Conservation (phyloP, 441 rosid species). For the Biscutella laevigata region DNA sequence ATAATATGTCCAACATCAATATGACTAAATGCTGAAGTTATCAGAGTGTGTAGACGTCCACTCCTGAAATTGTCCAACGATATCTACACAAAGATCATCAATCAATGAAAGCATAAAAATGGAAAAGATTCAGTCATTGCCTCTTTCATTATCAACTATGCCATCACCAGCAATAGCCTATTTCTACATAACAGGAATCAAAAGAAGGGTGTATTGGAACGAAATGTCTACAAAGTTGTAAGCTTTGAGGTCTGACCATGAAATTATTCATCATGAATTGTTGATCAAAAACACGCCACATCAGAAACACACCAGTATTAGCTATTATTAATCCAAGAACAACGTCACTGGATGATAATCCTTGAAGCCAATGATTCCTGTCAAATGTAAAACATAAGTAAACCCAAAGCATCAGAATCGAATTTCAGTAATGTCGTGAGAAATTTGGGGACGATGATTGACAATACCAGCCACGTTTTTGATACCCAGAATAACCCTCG, state of each 20-base stretch:
- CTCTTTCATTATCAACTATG: not conserved
- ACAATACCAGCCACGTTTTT: constrained; percentile 39
- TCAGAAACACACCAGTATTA: constrained; percentile 56
- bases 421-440: not conserved
- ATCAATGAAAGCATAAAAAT: constrained; percentile 1
- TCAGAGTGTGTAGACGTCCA: constrained; percentile 60
- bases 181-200: too few relatives aligned
- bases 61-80: constrained; percentile 63
- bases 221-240: not conserved
- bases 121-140: too few relatives aligned
- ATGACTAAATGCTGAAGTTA: constrained; percentile 91
- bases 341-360: constrained; percentile 35
- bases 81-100: constrained; percentile 45
- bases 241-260: constrained; percentile 45
- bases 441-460: not conserved
- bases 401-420: not conserved
- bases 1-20: constrained; percentile 47
- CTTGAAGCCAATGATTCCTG: constrained; percentile 62
- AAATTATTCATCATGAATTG: constrained; percentile 64
- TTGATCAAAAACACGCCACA: constrained; percentile 53
- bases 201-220: not conserved
- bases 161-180: not conserved
- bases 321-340: constrained; percentile 60
- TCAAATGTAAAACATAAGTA: constrained; percentile 5
- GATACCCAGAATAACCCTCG: constrained; percentile 26